A percentile compares a stretch with the other conserved stretches of the same genome.
phyloP scores from a whole-genome alignment of 1,284 basidiomycete genomes.

The Naganishia cerealis region DNA sequence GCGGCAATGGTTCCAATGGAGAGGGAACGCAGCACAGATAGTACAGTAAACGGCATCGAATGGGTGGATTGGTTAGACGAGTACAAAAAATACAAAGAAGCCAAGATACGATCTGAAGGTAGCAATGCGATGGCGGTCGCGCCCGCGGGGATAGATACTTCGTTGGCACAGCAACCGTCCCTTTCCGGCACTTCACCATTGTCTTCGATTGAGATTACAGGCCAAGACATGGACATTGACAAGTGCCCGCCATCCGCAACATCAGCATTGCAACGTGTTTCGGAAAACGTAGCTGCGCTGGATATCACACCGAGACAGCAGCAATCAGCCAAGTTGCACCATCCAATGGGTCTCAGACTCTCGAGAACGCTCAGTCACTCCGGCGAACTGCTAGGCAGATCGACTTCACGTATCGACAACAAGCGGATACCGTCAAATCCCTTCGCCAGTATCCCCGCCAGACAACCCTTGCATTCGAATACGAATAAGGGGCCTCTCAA shows the following conservation, averaged over 20 bases:
- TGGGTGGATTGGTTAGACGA: conserved; percentile 64
- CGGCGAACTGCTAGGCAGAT: background rate
- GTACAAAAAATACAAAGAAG: conserved; percentile 60
- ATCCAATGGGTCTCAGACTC: background rate
- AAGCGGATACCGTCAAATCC: conserved; percentile 11
- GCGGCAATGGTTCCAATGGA: conserved; percentile 38
- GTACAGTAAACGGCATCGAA: conserved; percentile 56
- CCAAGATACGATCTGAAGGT: conserved; percentile 57
- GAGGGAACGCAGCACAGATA: conserved; percentile 42
- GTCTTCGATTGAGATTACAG: background rate
- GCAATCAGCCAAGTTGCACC: background rate
- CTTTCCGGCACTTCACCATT: background rate
- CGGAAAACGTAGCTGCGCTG: background rate
- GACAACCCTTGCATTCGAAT: conserved; percentile 23
- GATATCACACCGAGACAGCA: background rate
- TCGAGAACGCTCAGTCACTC: conserved; percentile 17
- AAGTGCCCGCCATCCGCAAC: background rate
- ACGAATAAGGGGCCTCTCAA: conserved; percentile 33
- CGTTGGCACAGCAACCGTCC: background rate
- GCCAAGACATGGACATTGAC: background rate
- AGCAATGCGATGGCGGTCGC: conserved; percentile 27
- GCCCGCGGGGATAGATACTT: background rate
- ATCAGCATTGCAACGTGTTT: background rate
- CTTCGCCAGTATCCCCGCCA: background rate
- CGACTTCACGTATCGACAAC: background rate